These are phyloP conservation scores for Podaxis rugospora DNA, from an alignment of 768 basidiomycete species.

Conservation along the genomic window DNA sequence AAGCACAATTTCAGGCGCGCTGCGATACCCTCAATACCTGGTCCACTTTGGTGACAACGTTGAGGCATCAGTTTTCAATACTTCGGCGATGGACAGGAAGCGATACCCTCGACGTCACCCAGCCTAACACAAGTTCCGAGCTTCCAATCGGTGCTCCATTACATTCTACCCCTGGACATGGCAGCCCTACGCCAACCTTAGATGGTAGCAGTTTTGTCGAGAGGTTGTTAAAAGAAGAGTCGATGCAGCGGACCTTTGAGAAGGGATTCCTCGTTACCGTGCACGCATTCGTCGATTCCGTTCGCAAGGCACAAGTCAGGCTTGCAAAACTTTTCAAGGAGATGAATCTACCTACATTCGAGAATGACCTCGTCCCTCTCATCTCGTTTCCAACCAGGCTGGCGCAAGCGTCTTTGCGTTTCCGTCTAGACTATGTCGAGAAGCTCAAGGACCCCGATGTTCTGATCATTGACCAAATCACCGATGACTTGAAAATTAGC, in stretches of 20 bases:
- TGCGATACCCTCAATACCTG: constrained; percentile 89
- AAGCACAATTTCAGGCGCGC: constrained; percentile 68
- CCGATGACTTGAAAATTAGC: constrained; percentile 86
- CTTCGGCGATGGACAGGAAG: constrained; percentile 93
- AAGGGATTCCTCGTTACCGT: constrained; percentile 86
- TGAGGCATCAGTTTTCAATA: constrained; percentile 76
- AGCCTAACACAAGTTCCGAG: constrained; percentile 68
- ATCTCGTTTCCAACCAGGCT: constrained; percentile 97
- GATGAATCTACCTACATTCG: constrained; percentile 91
- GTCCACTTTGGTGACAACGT: constrained; percentile 81
- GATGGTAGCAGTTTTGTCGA: constrained; percentile 90
- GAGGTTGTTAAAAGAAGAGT: constrained; percentile 91
- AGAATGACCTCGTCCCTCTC: constrained; percentile 82
- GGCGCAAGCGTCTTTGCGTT: constrained; percentile 84
- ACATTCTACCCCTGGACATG: not conserved
- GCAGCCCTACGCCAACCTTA: constrained; percentile 26
- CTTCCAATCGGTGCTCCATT: constrained; percentile 29
- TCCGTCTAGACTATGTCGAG: constrained; percentile 84
- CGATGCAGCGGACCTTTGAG: constrained; percentile 92
- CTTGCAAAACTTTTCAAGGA: constrained; percentile 71
- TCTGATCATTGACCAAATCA: constrained; percentile 91
- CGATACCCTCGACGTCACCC: constrained; percentile 83
- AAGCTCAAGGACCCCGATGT: constrained; percentile 86
- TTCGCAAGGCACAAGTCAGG: constrained; percentile 83
- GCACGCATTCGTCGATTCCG: constrained; percentile 78